A percentile compares a stretch with the other conserved stretches of the same genome.
phyloP scores from a whole-genome alignment of 805 yeast genomes.

The Saturnispora galanensis region DNA sequence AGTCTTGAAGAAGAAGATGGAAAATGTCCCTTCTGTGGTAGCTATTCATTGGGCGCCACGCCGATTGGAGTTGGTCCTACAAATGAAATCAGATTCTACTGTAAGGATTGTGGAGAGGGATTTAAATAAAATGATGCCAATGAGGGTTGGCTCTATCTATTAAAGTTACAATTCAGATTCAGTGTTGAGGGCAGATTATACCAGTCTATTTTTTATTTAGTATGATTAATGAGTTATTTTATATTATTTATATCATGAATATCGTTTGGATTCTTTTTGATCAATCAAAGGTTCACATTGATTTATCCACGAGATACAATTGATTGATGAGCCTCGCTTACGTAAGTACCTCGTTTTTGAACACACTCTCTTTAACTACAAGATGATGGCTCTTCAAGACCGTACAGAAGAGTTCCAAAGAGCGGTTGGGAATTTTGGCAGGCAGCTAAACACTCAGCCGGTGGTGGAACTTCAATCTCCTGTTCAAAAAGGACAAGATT shows the following conservation, averaged over 20 bases:
- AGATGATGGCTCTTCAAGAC: slow-evolving; percentile 47
- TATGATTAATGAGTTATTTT: too few relatives aligned
- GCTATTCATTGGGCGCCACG: slow-evolving; percentile 19
- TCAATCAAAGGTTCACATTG: neutral
- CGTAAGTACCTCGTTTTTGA: too few relatives aligned
- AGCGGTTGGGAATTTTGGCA: slow-evolving; percentile 71
- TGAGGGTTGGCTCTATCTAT: neutral
- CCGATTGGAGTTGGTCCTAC: slow-evolving; percentile 12
- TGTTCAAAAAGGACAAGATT: slow-evolving; percentile 38
- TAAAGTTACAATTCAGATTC: too few relatives aligned
- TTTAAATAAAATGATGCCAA: slow-evolving; percentile 6
- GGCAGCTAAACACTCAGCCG: slow-evolving; percentile 21
- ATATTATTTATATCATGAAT: neutral
- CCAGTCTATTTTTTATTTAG: too few relatives aligned
- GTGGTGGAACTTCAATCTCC: slow-evolving; percentile 8
- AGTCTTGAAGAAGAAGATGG: neutral
- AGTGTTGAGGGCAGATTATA: too few relatives aligned
- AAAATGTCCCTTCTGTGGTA: slow-evolving; percentile 17
- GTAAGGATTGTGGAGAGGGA: slow-evolving; percentile 23
- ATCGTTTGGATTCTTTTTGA: neutral
- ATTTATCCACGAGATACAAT: too few relatives aligned
- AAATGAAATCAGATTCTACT: slow-evolving; percentile 18
- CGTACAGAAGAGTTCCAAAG: slow-evolving; percentile 90
- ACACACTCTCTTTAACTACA: neutral
- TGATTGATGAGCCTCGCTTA: too few relatives aligned